Base-by-base conservation (phyloP, 768 basidiomycete species). In the Rossbeevera mucosa region DNA sequence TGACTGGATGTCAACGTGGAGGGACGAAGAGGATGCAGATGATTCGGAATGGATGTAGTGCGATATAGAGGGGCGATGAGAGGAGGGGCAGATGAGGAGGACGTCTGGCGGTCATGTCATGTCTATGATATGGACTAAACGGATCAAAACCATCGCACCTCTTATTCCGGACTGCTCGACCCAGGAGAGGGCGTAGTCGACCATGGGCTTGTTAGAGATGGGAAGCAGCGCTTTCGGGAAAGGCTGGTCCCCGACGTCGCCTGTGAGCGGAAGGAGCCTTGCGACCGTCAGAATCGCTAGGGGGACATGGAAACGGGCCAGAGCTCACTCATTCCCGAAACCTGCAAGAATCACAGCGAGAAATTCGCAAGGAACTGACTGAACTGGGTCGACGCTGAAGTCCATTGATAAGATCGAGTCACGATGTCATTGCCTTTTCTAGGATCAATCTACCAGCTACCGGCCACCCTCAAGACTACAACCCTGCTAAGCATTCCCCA, bases 161-260 rank as follows among this genome's bases (percentile, higher is more conserved):
- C 80, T 82, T 30, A 96, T 82, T 20, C 91, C 91, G 11, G 91
- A 85, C 38, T 87, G 80, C 59, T 95, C 89, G 25, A 97, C 69
- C 94, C 94, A 97, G 7, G 80, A 75, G 24, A 97, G 75, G 7
- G 81, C 78, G 58, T 90, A 88, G 64, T 91, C 86, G 53, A 97
- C 76, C 73, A 96, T 82, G 2, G 94, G 91, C 56, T 78, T 86
- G 62, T 96, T 95, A 22, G 83, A 91, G 30, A 97, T 78, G 7
- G 93, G 91, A 6, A 96, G 76, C 7, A 97, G 72, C 7, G 93
- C 87, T 65, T 97, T 97, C 36, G 91, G 88, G 66, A 80, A 87
- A 21, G 89, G 81, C 50, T 85, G 83, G 45, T 91, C 90, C 50
- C 90, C 91, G 63, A 90, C 75, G 63, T 88, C 80, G 55, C 78